Percentiles rank a stretch among this genome's conserved stretches.
Conservation (phyloP, 2,329 filamentous ascomycete species). For the Alternaria gaisen region DNA sequence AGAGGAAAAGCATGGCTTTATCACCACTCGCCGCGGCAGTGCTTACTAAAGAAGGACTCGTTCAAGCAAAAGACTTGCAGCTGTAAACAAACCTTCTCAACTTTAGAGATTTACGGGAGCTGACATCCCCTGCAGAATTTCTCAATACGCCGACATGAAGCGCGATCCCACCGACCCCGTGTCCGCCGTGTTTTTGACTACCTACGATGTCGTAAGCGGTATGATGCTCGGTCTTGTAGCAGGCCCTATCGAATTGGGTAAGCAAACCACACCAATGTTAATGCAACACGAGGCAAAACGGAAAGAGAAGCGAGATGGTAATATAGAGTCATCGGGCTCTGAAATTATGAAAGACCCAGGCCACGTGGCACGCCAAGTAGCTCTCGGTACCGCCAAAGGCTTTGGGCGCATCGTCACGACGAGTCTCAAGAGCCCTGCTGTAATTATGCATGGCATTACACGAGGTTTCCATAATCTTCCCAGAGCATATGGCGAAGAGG, state of each 20-base stretch:
- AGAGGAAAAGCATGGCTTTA: constrained; percentile 33
- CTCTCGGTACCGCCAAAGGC: constrained; percentile 70
- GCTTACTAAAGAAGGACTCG: constrained; percentile 37
- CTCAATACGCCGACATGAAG: constrained; percentile 20
- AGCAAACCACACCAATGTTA: constrained; percentile 22
- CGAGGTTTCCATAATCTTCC: constrained; percentile 88
- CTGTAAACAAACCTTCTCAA: constrained; percentile 26
- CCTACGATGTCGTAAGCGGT: constrained; percentile 35
- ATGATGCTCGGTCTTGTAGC: constrained; percentile 31
- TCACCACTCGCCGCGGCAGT: constrained; percentile 40
- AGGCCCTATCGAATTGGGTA: constrained; percentile 31
- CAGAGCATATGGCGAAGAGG: constrained; percentile 81
- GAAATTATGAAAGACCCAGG: constrained; percentile 6
- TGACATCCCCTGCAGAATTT: constrained; percentile 17
- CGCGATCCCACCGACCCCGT: constrained; percentile 38
- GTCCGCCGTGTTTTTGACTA: constrained; percentile 28
- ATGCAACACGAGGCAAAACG: background rate
- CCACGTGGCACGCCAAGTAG: constrained; percentile 57
- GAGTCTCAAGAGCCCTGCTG: constrained; percentile 78
- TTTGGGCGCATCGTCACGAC: constrained; percentile 74
- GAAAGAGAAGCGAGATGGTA: background rate
- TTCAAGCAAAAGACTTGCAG: constrained; percentile 36
- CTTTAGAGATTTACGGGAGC: background rate
- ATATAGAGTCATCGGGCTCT: background rate
- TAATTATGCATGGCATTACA: constrained; percentile 79